Evolutionary conservation across 108 stramenopile species (phyloP), one percentile per base, ranked within the genome.

Genomic region (Skeletonema menzelii): DNA sequence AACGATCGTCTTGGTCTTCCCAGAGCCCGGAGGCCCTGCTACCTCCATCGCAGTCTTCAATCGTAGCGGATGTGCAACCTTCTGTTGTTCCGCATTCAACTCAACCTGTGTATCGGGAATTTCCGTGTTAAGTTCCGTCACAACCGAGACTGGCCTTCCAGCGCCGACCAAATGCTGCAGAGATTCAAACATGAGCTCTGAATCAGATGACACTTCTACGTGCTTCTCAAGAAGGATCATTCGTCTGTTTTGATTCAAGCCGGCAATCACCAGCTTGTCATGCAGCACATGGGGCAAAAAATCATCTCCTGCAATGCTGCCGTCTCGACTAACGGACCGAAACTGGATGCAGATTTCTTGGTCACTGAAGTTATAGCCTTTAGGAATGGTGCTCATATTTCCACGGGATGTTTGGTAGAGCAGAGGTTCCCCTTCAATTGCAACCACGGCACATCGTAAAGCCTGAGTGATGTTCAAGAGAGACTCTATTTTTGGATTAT

Each of bases 1-100:
- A 30, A 77, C 73, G 19, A 85, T 85, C 0, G 84, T 82, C 47
- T 79, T 79, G 11, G 81, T 85, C 59, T 85, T 85, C 5, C 84
- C 84, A 1, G 84, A 82, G 10, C 82, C 71, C 34, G 84, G 84
- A 8, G 84, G 84, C 4, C 84, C 84, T 20, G 84, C 84, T 26
- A 85, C 84, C 66, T 85, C 84, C 67, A 74, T 79, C 27, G 84
- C 84, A 47, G 81, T 85, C 46, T 69, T 78, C 22, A 85, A 37
- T 8, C 12, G 17, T 12, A 82, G 40, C 24, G 84, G 84, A 56
- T 85, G 77, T 10, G 84, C 81, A 26, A 85, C 81, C 22, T 70
- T 65, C 22, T 60, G 70, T 56, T 85, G 84, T 57, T 82, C 32
- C 2, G 74, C 67, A 58, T 85, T 85, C 27, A 85, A 38, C 0